These are phyloP conservation scores for Globisporangium alternatum DNA, from an alignment of 352 stramenopile species.

Conservation along the genomic window DNA sequence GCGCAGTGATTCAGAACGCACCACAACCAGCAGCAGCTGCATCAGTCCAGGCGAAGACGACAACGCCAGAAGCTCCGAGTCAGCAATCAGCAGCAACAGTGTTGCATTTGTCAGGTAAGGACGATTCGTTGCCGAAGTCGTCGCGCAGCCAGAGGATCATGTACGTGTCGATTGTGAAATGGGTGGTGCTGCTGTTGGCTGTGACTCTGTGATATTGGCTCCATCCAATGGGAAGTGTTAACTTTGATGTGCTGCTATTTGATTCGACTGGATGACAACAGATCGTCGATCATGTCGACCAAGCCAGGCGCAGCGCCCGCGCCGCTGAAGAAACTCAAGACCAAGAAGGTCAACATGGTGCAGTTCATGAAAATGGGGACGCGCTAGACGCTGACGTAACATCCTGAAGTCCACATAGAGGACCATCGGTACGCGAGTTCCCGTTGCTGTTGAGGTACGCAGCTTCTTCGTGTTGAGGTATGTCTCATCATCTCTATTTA, in stretches of 20 bases:
- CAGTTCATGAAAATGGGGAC: conserved; percentile 68
- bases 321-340: conserved; percentile 23
- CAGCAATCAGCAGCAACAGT: neutral
- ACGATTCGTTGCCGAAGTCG: neutral
- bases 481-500: conserved; percentile 5
- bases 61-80: conserved; percentile 8
- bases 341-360: conserved; percentile 80
- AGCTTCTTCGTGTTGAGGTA: neutral
- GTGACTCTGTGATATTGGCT: no score
- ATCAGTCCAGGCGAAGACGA: neutral
- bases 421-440: neutral
- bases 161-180: conserved; percentile 21
- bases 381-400: neutral
- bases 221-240: neutral
- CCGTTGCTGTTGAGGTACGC: neutral
- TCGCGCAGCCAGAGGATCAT: conserved; percentile 41
- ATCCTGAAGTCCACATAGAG: neutral
- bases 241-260: neutral
- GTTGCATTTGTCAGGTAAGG: no score
- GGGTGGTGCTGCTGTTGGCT: neutral
- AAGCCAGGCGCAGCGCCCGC: neutral
- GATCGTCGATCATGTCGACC: conserved; percentile 30
- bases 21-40: neutral
- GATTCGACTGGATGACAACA: conserved; percentile 5
- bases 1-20: conserved; percentile 39